Conservation (phyloP, 805 yeast genomes). For the Metschnikowia baotianmanensis region DNA sequence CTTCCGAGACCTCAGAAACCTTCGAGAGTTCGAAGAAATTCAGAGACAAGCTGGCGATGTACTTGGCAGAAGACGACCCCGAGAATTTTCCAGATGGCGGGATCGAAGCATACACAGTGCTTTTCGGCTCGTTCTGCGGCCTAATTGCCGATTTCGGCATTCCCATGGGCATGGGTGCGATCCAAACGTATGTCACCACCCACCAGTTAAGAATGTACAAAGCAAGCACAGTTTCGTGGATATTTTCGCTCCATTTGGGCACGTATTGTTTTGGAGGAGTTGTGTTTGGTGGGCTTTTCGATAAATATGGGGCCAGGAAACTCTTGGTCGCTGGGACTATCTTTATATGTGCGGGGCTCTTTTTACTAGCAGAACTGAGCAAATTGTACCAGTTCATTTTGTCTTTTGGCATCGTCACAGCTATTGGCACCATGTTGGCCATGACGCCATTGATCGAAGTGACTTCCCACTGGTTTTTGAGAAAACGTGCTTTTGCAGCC, state of each 20-base stretch:
- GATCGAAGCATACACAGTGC: slow-evolving; percentile 21
- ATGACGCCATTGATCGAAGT: slow-evolving; percentile 45
- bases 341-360: slow-evolving; percentile 36
- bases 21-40: neutral
- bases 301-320: slow-evolving; percentile 41
- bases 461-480: slow-evolving; percentile 45
- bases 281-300: slow-evolving; percentile 48
- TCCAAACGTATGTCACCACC: slow-evolving; percentile 20
- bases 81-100: slow-evolving; percentile 27
- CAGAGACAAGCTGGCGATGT: slow-evolving; percentile 16
- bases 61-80: slow-evolving; percentile 13
- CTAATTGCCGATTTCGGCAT: slow-evolving; percentile 23
- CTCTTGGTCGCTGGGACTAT: slow-evolving; percentile 39
- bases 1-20: too few relatives aligned
- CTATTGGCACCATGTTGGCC: slow-evolving; percentile 42
- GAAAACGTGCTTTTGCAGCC: slow-evolving; percentile 42
- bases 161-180: slow-evolving; percentile 23
- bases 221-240: slow-evolving; percentile 21
- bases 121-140: slow-evolving; percentile 23
- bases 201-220: slow-evolving; percentile 14
- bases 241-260: slow-evolving; percentile 21
- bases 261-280: slow-evolving; percentile 25
- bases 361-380: slow-evolving; percentile 44
- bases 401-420: slow-evolving; percentile 44
- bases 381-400: slow-evolving; percentile 52